phyloP scores from a whole-genome alignment of 2,329 filamentous ascomycete species.

The Colletotrichum australisinense region DNA sequence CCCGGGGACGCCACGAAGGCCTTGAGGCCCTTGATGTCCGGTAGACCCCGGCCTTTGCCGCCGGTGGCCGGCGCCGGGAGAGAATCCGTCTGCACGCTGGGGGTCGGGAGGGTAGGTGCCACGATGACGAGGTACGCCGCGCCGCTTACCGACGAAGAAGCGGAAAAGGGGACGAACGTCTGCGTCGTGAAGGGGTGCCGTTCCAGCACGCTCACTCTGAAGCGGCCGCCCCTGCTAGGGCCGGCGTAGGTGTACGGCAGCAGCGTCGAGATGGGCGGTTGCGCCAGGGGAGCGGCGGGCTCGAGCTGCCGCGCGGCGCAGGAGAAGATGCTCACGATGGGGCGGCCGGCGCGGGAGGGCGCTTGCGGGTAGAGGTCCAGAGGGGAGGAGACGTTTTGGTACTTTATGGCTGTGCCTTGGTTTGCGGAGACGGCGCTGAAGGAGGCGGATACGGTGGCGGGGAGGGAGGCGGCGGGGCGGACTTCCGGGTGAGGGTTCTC shows the following conservation, averaged over 20 bases:
- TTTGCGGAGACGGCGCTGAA: slow-evolving; percentile 72
- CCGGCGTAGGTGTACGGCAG: slow-evolving; percentile 34
- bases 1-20: slow-evolving; percentile 83
- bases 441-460: slow-evolving; percentile 51
- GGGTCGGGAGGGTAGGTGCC: slow-evolving; percentile 74
- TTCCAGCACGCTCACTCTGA: slow-evolving; percentile 82
- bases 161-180: slow-evolving; percentile 84
- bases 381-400: slow-evolving; percentile 81
- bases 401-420: slow-evolving; percentile 90
- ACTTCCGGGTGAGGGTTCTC: slow-evolving; percentile 74
- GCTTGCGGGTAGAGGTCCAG: slow-evolving; percentile 76
- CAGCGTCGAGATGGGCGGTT: slow-evolving; percentile 31
- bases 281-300: slow-evolving; percentile 3
- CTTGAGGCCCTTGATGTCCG: slow-evolving; percentile 76
- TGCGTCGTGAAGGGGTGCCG: slow-evolving; percentile 95
- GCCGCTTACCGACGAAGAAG: slow-evolving; percentile 31
- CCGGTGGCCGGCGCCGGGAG: slow-evolving; percentile 51
- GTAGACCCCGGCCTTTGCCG: slow-evolving; percentile 66
- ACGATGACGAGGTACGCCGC: slow-evolving; percentile 86
- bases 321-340: slow-evolving; percentile 89
- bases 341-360: slow-evolving; percentile 66
- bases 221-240: slow-evolving; percentile 45
- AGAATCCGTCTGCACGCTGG: slow-evolving; percentile 44
- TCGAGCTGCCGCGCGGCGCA: slow-evolving; percentile 74
- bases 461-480: slow-evolving; percentile 59